phyloP scores from a whole-genome alignment of 2,329 filamentous ascomycete species.

The Penicillium italicum region DNA sequence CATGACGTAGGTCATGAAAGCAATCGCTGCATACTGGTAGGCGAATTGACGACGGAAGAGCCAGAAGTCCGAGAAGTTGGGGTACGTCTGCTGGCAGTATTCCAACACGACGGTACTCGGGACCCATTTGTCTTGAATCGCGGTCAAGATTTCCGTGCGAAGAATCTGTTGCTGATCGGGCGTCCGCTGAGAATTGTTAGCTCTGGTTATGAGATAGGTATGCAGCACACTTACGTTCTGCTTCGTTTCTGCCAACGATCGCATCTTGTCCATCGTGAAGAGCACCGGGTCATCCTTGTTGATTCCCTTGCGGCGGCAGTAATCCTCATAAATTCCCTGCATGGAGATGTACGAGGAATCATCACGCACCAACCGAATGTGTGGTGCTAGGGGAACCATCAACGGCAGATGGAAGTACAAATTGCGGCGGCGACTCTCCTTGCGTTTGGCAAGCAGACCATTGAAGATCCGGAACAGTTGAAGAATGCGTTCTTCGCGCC shows the following conservation, averaged over 20 bases:
- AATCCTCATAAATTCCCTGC: conserved; percentile 93
- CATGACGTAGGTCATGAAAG: conserved; percentile 98
- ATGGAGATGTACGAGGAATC: conserved; percentile 91
- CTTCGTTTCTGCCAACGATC: conserved; percentile 69
- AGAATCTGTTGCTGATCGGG: conserved; percentile 68
- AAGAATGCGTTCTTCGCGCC: conserved; percentile 88
- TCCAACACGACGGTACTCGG: conserved; percentile 76
- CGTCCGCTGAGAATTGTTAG: conserved; percentile 41
- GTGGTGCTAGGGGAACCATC: conserved; percentile 91
- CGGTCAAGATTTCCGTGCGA: conserved; percentile 84
- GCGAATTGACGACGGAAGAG: conserved; percentile 96
- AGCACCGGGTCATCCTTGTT: conserved; percentile 94
- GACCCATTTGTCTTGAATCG: conserved; percentile 92
- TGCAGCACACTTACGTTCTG: conserved; percentile 41
- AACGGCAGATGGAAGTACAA: conserved; percentile 93
- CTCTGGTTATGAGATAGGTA: not conserved
- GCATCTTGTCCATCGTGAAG: conserved; percentile 92
- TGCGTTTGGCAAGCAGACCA: conserved; percentile 82
- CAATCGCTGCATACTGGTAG: conserved; percentile 89
- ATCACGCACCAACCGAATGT: conserved; percentile 93
- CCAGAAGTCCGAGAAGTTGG: conserved; percentile 92
- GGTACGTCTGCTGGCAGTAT: conserved; percentile 85
- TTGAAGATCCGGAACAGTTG: conserved; percentile 98
- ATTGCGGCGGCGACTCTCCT: conserved; percentile 90
- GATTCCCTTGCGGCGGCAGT: conserved; percentile 80